Evolutionary conservation across 352 stramenopile genomes (phyloP).

Genomic region (Pythium folliculosum): DNA sequence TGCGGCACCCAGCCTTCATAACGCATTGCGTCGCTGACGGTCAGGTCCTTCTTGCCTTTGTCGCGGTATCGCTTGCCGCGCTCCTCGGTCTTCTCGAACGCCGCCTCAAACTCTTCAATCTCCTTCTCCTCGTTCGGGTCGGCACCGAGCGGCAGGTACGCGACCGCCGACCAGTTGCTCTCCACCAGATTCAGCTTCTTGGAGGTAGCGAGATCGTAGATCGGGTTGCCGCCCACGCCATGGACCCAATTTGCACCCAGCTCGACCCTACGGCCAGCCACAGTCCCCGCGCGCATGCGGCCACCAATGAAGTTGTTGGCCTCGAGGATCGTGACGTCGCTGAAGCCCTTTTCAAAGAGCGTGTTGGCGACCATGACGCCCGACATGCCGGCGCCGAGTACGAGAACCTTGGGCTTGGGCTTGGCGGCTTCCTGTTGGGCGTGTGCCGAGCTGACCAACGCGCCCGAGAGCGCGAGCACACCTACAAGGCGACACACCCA

Average conservation of each 20-base stretch:
- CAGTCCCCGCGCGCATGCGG: conserved; percentile 7
- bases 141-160: neutral
- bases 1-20: conserved; percentile 13
- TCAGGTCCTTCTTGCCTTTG: conserved; percentile 14
- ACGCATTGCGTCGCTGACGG: neutral
- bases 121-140: conserved; percentile 10
- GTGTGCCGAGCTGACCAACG: neutral
- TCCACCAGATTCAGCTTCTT: conserved; percentile 10
- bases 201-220: conserved; percentile 1
- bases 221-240: conserved; percentile 11
- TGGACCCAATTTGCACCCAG: conserved; percentile 18
- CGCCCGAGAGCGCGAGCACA: neutral
- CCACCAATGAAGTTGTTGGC: conserved; percentile 21
- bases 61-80: conserved; percentile 4
- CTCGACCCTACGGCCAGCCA: conserved; percentile 14
- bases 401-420: conserved; percentile 10
- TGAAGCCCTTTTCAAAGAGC: conserved; percentile 19
- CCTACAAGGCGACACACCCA: neutral
- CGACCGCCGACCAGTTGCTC: conserved; percentile 17
- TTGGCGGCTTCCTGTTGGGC: neutral
- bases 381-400: conserved; percentile 18
- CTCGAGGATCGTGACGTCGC: conserved; percentile 21
- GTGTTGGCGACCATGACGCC: conserved; percentile 18
- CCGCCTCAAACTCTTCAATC: conserved; percentile 2
- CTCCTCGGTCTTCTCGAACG: conserved; percentile 9